Percentiles rank a stretch among this genome's conserved stretches.
These are phyloP conservation scores for Fusarium clavum DNA, from an alignment of 2,329 filamentous ascomycete genomes.

Conservation along the genomic window DNA sequence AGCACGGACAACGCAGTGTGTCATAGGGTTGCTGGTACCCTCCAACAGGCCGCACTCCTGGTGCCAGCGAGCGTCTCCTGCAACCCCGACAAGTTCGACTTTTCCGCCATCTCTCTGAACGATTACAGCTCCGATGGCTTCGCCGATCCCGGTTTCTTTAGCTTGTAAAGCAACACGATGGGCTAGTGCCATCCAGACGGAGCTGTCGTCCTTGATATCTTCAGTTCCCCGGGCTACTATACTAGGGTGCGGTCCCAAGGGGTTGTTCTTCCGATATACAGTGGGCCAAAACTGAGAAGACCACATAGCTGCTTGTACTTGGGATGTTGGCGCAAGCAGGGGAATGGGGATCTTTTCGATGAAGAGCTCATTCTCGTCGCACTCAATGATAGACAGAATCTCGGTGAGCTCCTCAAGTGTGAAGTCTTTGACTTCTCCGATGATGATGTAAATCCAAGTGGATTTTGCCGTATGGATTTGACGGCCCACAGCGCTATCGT, in stretches of 20 bases:
- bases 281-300: slow-evolving; percentile 84
- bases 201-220: slow-evolving; percentile 73
- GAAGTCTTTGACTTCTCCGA: slow-evolving; percentile 64
- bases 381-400: slow-evolving; percentile 61
- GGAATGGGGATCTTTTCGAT: slow-evolving; percentile 76
- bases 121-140: slow-evolving; percentile 79
- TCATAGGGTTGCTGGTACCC: slow-evolving; percentile 76
- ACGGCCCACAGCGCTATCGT: slow-evolving; percentile 64
- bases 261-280: slow-evolving; percentile 88
- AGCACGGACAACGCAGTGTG: slow-evolving; percentile 80
- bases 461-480: slow-evolving; percentile 70
- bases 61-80: slow-evolving; percentile 80
- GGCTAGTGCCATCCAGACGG: slow-evolving; percentile 76
- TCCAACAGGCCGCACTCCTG: slow-evolving; percentile 60
- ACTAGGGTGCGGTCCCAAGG: slow-evolving; percentile 84
- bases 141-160: slow-evolving; percentile 69
- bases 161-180: slow-evolving; percentile 71
- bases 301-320: slow-evolving; percentile 80
- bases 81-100: slow-evolving; percentile 74
- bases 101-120: slow-evolving; percentile 70
- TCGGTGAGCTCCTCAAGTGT: slow-evolving; percentile 64
- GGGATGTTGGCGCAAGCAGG: slow-evolving; percentile 78
- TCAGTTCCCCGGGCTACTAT: slow-evolving; percentile 76
- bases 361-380: slow-evolving; percentile 64
- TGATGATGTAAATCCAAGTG: slow-evolving; percentile 69